phyloP scores from a whole-genome alignment of 805 yeast genomes.

The Lachancea sp. region DNA sequence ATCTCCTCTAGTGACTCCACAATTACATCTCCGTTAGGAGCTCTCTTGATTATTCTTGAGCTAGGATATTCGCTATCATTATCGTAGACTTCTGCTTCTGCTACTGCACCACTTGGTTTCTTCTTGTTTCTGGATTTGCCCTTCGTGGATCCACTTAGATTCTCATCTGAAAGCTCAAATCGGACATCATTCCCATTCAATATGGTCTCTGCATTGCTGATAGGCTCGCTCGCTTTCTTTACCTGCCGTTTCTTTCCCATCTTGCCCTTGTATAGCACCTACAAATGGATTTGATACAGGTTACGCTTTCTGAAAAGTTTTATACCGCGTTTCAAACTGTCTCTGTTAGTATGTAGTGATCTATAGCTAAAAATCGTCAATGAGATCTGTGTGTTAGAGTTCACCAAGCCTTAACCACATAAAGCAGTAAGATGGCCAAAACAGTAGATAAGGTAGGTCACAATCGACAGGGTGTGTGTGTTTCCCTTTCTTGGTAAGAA shows the following conservation, averaged over 20 bases:
- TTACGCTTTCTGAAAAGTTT: constrained; percentile 5
- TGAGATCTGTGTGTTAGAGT: too few relatives aligned
- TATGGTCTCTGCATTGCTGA: constrained; percentile 4
- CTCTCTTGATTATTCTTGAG: constrained; percentile 63
- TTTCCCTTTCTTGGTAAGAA: too few relatives aligned
- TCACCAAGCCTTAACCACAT: too few relatives aligned
- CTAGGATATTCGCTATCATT: constrained; percentile 63
- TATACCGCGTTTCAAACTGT: neutral
- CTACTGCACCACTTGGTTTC: constrained; percentile 9
- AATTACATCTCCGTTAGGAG: constrained; percentile 69
- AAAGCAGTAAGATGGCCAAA: too few relatives aligned
- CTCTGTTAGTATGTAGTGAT: too few relatives aligned
- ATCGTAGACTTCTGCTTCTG: constrained; percentile 44
- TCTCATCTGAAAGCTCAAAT: constrained; percentile 7
- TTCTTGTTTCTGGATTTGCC: constrained; percentile 20
- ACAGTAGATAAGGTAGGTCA: too few relatives aligned
- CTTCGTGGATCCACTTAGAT: constrained; percentile 19
- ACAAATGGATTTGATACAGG: neutral
- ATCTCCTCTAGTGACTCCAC: constrained; percentile 42
- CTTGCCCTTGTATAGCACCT: neutral
- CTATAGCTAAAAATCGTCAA: too few relatives aligned
- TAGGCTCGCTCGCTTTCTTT: constrained; percentile 4
- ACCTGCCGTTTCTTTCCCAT: constrained; percentile 9
- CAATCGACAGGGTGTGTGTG: too few relatives aligned
- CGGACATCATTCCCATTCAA: constrained; percentile 7